Evolutionary conservation across 1,284 basidiomycete genomes (phyloP), one percentile per base, ranked within the genome.

Genomic region (Ganoderma sp.): DNA sequence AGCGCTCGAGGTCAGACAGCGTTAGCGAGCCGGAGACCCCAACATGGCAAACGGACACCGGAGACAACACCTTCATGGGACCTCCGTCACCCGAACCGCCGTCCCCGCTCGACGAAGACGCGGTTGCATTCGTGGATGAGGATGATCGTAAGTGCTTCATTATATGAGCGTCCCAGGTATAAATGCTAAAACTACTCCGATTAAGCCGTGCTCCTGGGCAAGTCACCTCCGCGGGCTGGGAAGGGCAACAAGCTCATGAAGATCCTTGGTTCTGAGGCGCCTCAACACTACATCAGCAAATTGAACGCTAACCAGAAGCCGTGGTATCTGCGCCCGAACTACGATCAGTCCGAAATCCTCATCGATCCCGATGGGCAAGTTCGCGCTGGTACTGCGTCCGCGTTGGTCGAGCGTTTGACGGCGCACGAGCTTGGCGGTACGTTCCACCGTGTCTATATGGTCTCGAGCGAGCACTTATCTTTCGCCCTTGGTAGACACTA

Each of bases 361-460:
- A 88, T 98, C 74, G 93, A 96, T 74, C 86, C 91, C 4, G 94
- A 96, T 76, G 91, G 91, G 48, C 84, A 87, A 67, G 91, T 99
- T 66, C 89, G 92, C 66, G 97, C 94, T 32, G 97, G 96, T 0
- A 97, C 96, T 0, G 84, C 97, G 14, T 82, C 87, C 17, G 95
- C 95, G 3, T 83, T 99, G 9, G 90, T 99, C 5, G 96, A 96
- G 76, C 88, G 95, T 7, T 82, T 99, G 67, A 99, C 97, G 2
- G 90, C 94, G 42, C 97, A 99, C 78, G 93, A 95, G 71, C 87
- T 89, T 76, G 87, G 87, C 67, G 93, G 94, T 94, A 74, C 76
- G 85, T 28, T 17, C 37, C 25, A 43, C 25, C 79, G 22, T 17
- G 3, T 39, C 14, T 19, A 14, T 41, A 2, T 3, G 22, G 22